Conservation (phyloP, 306 rosid genomes). For the Purshia tridentata region DNA sequence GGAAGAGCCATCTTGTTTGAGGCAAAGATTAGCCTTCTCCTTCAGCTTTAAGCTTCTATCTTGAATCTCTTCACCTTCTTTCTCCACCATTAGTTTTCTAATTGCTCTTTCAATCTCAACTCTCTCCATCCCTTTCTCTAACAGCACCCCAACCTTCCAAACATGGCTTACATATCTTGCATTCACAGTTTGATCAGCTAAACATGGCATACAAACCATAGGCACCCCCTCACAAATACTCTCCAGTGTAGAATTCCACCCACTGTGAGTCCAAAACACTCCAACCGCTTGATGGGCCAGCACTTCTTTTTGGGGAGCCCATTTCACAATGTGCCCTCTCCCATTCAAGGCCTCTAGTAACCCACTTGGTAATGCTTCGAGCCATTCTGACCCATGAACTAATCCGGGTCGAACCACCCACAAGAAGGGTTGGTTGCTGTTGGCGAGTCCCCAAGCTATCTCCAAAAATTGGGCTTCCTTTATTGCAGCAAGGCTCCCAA, state of each 20-base stretch:
- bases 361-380: slow-evolving; percentile 45
- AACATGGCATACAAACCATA: slow-evolving; percentile 62
- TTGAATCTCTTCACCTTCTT: slow-evolving; percentile 43
- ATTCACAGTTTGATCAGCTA: slow-evolving; percentile 54
- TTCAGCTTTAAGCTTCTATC: slow-evolving; percentile 34
- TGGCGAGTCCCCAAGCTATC: slow-evolving; percentile 64
- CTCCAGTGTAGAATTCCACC: slow-evolving; percentile 75
- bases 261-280: slow-evolving; percentile 64
- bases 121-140: slow-evolving; percentile 39
- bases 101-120: slow-evolving; percentile 46
- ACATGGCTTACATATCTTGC: slow-evolving; percentile 56
- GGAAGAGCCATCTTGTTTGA: slow-evolving; percentile 29
- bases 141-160: slow-evolving; percentile 55
- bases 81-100: slow-evolving; percentile 37
- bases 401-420: slow-evolving; percentile 64
- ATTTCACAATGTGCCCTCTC: slow-evolving; percentile 53
- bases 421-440: slow-evolving; percentile 53
- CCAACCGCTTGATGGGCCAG: slow-evolving; percentile 51
- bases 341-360: slow-evolving; percentile 45
- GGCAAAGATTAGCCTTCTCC: slow-evolving; percentile 35
- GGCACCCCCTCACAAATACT: slow-evolving; percentile 79
- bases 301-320: slow-evolving; percentile 73
- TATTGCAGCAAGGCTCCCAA: slow-evolving; percentile 50
- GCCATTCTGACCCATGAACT: slow-evolving; percentile 44
- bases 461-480: slow-evolving; percentile 42